Evolutionary conservation across 2,329 filamentous ascomycete genomes (phyloP).

Genomic region (Rhynchosporium agropyri): DNA sequence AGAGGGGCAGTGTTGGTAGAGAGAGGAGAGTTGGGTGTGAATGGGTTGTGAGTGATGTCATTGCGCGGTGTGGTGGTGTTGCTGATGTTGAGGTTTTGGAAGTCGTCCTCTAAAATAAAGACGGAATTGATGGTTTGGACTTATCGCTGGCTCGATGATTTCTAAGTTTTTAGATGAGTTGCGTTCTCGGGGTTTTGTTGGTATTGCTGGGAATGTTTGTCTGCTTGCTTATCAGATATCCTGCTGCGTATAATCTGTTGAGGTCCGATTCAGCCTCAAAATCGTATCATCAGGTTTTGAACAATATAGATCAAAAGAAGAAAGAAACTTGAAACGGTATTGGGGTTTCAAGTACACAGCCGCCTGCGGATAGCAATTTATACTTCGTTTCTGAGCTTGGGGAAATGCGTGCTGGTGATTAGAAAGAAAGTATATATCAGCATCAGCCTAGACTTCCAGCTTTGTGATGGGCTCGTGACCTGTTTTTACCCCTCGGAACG

Average conservation of each 20-base stretch:
- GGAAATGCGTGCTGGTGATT: background rate
- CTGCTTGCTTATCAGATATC: background rate
- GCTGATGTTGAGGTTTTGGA: background rate
- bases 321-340: background rate
- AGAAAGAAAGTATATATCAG: slow-evolving; percentile 6
- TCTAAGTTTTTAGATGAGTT: background rate
- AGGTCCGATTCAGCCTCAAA: background rate
- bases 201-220: background rate
- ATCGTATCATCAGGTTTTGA: background rate
- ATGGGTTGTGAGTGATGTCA: slow-evolving; percentile 6
- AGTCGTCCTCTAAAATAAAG: no score
- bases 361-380: slow-evolving; percentile 2
- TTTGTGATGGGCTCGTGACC: slow-evolving; percentile 2
- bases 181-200: background rate
- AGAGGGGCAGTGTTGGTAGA: slow-evolving; percentile 13
- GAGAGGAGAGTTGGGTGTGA: slow-evolving; percentile 1
- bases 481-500: background rate
- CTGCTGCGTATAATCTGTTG: background rate
- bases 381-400: background rate
- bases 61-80: background rate
- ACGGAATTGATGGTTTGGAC: no score
- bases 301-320: background rate
- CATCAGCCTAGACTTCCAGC: slow-evolving; percentile 4
- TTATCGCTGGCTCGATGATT: no score
- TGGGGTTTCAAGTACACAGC: background rate